Conservation (phyloP, 306 rosid species). For the Vicia faba region DNA sequence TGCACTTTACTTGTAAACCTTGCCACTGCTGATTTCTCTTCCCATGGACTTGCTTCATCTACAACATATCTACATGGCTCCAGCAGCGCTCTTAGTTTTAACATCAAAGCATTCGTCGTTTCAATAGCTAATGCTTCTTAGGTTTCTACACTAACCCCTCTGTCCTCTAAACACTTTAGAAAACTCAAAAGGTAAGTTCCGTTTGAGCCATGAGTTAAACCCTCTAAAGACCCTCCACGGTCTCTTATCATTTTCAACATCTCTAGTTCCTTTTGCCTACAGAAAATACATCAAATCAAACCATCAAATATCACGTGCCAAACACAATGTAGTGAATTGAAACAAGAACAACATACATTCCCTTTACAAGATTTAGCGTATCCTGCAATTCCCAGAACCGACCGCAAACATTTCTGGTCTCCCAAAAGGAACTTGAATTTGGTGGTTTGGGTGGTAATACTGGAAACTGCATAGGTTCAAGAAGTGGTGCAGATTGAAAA, state of each 20-base stretch:
- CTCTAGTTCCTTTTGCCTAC: constrained; percentile 80
- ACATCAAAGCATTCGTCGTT: constrained; percentile 61
- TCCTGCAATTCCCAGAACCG: constrained; percentile 60
- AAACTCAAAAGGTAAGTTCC: constrained; percentile 40
- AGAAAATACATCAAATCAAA: constrained; percentile 21
- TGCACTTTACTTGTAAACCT: constrained; percentile 51
- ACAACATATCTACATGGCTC: constrained; percentile 60
- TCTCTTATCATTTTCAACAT: constrained; percentile 57
- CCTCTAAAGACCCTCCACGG: constrained; percentile 43
- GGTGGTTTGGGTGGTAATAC: constrained; percentile 53
- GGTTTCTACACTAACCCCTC: constrained; percentile 55
- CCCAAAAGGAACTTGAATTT: too few relatives aligned
- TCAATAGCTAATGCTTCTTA: constrained; percentile 62
- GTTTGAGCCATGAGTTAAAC: constrained; percentile 36
- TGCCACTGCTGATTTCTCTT: constrained; percentile 66
- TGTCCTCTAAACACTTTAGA: constrained; percentile 48
- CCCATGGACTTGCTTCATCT: constrained; percentile 74
- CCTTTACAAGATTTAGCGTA: constrained; percentile 65
- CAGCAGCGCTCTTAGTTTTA: constrained; percentile 56
- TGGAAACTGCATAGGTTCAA: constrained; percentile 45
- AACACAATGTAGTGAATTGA: neutral
- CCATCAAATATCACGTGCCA: constrained; percentile 16
- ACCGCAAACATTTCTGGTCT: constrained; percentile 54
- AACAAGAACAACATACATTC: constrained; percentile 51
- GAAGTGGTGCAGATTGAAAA: constrained; percentile 46